phyloP scores from a whole-genome alignment of 176 grass and related monocot species.

The Carex kokanica region DNA sequence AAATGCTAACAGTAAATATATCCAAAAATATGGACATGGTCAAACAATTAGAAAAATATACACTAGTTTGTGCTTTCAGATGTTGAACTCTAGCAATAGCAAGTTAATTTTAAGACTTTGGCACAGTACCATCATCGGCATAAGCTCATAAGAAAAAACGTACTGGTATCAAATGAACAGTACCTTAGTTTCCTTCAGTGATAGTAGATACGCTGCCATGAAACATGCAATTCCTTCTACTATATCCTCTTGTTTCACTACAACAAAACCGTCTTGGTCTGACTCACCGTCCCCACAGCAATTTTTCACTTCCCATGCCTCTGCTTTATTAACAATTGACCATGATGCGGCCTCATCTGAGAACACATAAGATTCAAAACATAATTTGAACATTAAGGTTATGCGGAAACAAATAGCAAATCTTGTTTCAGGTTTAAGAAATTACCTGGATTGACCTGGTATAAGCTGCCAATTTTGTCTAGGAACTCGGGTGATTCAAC shows the following conservation, averaged over 20 bases:
- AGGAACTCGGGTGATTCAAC: slow-evolving; percentile 78
- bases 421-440: slow-evolving; percentile 6
- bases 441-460: slow-evolving; percentile 31
- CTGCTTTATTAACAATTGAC: slow-evolving; percentile 58
- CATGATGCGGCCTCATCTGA: slow-evolving; percentile 57
- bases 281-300: slow-evolving; percentile 43
- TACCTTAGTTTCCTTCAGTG: slow-evolving; percentile 72
- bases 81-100: neutral
- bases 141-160: neutral
- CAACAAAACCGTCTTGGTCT: slow-evolving; percentile 69
- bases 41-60: neutral
- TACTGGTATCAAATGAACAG: neutral
- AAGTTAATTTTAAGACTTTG: neutral
- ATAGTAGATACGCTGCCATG: slow-evolving; percentile 76
- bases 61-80: neutral
- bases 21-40: neutral
- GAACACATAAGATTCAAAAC: neutral
- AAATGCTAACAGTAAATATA: neutral
- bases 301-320: slow-evolving; percentile 60
- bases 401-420: neutral
- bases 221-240: slow-evolving; percentile 72
- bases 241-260: slow-evolving; percentile 83
- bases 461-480: slow-evolving; percentile 58
- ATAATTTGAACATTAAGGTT: neutral
- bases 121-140: neutral